A percentile compares a stretch with the other conserved stretches of the same genome.
These are phyloP conservation scores for Yamadazyma dendronema DNA, from an alignment of 1,139 yeast genomes.

Conservation along the genomic window DNA sequence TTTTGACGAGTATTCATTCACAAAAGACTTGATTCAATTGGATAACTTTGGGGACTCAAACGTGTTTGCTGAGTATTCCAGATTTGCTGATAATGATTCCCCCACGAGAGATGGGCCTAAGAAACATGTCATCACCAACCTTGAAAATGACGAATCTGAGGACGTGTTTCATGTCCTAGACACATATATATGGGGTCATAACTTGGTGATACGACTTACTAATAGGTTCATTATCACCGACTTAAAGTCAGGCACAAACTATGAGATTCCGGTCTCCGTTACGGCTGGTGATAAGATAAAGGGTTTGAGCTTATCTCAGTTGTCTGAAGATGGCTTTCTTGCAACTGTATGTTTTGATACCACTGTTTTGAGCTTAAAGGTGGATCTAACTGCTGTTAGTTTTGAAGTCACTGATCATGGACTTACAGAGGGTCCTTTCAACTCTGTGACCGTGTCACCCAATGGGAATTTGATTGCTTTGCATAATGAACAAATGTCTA, in stretches of 20 bases:
- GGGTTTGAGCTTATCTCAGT: slow-evolving; percentile 12
- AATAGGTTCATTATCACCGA: slow-evolving; percentile 28
- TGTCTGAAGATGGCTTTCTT: slow-evolving; percentile 14
- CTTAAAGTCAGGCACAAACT: slow-evolving; percentile 24
- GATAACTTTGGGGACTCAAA: slow-evolving; percentile 32
- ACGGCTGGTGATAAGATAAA: slow-evolving; percentile 18
- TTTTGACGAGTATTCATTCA: slow-evolving; percentile 49
- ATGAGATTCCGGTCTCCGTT: slow-evolving; percentile 25
- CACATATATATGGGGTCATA: slow-evolving; percentile 22
- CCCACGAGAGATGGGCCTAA: background rate
- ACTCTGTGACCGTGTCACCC: slow-evolving; percentile 53
- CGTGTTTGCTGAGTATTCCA: slow-evolving; percentile 4
- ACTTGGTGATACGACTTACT: slow-evolving; percentile 32
- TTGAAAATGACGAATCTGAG: slow-evolving; percentile 34
- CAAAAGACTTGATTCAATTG: slow-evolving; percentile 35
- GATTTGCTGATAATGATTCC: background rate
- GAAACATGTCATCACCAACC: slow-evolving; percentile 25
- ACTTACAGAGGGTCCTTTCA: slow-evolving; percentile 60
- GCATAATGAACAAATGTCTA: slow-evolving; percentile 41
- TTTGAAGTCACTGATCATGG: slow-evolving; percentile 34
- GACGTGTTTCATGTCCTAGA: slow-evolving; percentile 27
- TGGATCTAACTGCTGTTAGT: slow-evolving; percentile 23
- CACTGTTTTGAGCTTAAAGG: slow-evolving; percentile 28
- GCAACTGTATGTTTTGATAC: slow-evolving; percentile 27
- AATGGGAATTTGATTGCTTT: slow-evolving; percentile 62